A percentile compares a stretch with the other conserved stretches of the same genome.
These are phyloP conservation scores for Thalassiosira profunda DNA, from an alignment of 108 stramenopile species.

Conservation along the genomic window DNA sequence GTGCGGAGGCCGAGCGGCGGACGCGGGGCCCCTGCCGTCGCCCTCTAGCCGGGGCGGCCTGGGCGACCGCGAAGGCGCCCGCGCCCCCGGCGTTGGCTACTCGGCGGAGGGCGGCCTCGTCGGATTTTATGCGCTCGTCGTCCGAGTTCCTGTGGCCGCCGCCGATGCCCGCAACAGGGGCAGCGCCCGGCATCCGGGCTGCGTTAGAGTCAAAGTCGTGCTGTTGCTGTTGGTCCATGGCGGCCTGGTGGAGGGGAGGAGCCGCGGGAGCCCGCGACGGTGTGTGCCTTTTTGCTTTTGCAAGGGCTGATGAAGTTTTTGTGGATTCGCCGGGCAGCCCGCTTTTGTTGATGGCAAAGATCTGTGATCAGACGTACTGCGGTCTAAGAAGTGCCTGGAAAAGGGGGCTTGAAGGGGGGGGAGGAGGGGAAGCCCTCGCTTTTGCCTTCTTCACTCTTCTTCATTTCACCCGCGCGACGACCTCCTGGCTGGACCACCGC, in stretches of 20 bases:
- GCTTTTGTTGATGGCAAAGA: no score
- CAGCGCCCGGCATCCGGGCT: conserved; percentile 2
- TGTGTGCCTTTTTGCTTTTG: no score
- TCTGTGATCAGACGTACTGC: no score
- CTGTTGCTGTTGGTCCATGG: conserved; percentile 2
- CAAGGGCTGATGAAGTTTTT: no score
- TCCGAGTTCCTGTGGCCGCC: neutral
- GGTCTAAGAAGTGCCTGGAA: no score
- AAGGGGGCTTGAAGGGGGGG: no score
- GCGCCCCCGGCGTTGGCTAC: conserved; percentile 18
- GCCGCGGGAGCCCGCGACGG: neutral
- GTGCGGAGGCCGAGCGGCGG: conserved; percentile 25
- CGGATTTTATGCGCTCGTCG: conserved; percentile 32
- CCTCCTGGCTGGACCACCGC: no score
- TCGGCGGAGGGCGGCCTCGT: conserved; percentile 25
- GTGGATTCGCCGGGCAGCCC: no score
- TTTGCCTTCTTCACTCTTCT: no score
- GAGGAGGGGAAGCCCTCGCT: no score
- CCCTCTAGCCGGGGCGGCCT: conserved; percentile 38
- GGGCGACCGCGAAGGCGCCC: conserved; percentile 42
- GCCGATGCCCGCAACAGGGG: conserved; percentile 3
- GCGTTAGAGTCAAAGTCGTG: neutral
- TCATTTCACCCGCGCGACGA: no score
- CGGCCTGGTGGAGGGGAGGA: neutral
- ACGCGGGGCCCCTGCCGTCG: conserved; percentile 19